Evolutionary conservation across 352 stramenopile species (phyloP).

Genomic region (Blastocystis hominis): DNA sequence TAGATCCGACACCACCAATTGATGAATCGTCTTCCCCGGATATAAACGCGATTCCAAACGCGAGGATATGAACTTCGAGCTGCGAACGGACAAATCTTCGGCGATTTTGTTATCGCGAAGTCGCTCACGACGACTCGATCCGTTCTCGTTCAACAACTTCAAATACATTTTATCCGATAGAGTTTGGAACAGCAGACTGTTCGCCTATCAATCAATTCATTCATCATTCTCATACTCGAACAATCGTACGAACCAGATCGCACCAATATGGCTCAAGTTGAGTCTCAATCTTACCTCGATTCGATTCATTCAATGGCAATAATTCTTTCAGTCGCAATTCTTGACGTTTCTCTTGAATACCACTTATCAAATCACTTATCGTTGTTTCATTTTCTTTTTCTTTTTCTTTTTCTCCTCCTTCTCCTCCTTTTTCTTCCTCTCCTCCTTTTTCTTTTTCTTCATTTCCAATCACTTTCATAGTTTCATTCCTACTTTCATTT

Average conservation of each 20-base stretch:
- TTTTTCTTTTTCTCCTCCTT: no score
- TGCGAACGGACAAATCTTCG: neutral
- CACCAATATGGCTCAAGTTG: neutral
- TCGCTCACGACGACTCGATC: neutral
- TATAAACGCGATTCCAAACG: neutral
- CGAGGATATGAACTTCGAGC: neutral
- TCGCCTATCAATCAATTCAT: neutral
- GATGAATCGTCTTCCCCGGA: no score
- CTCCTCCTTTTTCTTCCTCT: no score
- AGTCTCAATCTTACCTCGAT: neutral
- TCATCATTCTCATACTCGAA: neutral
- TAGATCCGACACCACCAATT: no score
- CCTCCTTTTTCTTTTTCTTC: no score
- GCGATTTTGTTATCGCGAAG: neutral
- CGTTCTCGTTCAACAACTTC: neutral
- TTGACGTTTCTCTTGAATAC: constrained; percentile 13
- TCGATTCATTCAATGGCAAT: neutral
- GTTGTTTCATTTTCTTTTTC: no score
- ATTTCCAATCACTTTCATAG: no score
- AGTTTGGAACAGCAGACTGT: neutral
- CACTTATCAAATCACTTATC: neutral
- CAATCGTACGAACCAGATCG: neutral
- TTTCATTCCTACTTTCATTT: no score
- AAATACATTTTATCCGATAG: neutral
- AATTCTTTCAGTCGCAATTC: neutral